Evolutionary conservation across 805 yeast genomes (phyloP).

Genomic region (Kregervanrija pseudodelftensis): DNA sequence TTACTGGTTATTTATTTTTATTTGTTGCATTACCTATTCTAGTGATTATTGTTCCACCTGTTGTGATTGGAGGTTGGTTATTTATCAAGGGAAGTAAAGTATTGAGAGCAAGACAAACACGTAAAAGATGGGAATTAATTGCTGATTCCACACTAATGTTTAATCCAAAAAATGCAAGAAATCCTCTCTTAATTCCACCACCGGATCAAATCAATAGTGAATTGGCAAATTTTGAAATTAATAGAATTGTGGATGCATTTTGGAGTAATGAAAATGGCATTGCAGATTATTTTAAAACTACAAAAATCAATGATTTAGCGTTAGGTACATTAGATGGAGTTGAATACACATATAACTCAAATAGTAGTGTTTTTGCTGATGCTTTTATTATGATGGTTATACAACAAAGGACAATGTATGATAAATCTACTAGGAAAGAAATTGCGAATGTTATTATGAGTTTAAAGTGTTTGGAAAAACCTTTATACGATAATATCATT

Average conservation of each 20-base stretch:
- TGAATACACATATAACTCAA: slow-evolving; percentile 17
- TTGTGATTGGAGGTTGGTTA: slow-evolving; percentile 21
- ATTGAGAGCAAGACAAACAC: slow-evolving; percentile 10
- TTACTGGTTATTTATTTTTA: slow-evolving; percentile 21
- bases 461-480: slow-evolving; percentile 14
- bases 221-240: slow-evolving; percentile 25
- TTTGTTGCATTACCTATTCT: slow-evolving; percentile 28
- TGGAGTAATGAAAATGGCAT: slow-evolving; percentile 25
- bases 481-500: slow-evolving; percentile 13
- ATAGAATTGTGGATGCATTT: slow-evolving; percentile 25
- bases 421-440: slow-evolving; percentile 18
- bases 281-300: slow-evolving; percentile 18
- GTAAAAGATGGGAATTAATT: slow-evolving; percentile 18
- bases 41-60: slow-evolving; percentile 26
- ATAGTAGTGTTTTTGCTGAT: slow-evolving; percentile 16
- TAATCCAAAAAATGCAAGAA: slow-evolving; percentile 11
- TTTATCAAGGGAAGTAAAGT: slow-evolving; percentile 11
- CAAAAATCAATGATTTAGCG: slow-evolving; percentile 19
- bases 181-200: slow-evolving; percentile 15
- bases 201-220: slow-evolving; percentile 23
- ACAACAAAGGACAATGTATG: slow-evolving; percentile 23
- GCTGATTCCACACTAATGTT: slow-evolving; percentile 20
- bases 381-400: slow-evolving; percentile 21
- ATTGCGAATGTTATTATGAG: slow-evolving; percentile 21
- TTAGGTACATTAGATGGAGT: slow-evolving; percentile 25